phyloP scores from a whole-genome alignment of 2,329 filamentous ascomycete species.

The Microcyclosporella mali region DNA sequence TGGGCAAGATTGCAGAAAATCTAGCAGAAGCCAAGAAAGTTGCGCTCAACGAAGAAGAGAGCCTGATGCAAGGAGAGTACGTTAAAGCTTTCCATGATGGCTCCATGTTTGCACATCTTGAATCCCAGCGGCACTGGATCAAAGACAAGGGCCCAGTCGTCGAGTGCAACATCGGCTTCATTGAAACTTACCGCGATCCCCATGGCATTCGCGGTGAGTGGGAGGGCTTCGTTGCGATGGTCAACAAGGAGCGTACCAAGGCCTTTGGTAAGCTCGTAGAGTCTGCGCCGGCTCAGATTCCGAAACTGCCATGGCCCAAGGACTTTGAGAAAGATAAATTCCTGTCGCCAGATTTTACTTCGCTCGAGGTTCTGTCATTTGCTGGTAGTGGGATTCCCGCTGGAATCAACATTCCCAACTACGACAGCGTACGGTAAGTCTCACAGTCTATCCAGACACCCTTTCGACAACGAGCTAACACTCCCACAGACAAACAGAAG shows the following conservation, averaged over 20 bases:
- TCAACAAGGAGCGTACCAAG: constrained; percentile 84
- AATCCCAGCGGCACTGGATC: constrained; percentile 49
- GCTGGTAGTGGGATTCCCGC: constrained; percentile 57
- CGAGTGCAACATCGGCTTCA: constrained; percentile 48
- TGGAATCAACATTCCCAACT: constrained; percentile 50
- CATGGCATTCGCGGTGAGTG: constrained; percentile 50
- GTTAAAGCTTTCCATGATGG: constrained; percentile 47
- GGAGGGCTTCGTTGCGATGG: constrained; percentile 50
- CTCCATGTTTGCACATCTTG: constrained; percentile 45
- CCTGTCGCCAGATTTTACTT: constrained; percentile 90
- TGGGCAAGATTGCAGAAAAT: constrained; percentile 42
- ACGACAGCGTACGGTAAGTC: constrained; percentile 60
- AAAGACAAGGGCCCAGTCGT: constrained; percentile 47
- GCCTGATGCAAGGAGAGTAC: constrained; percentile 43
- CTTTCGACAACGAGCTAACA: neutral
- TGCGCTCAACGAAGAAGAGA: constrained; percentile 41
- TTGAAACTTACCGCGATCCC: constrained; percentile 52
- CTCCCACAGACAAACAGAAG: constrained; percentile 55
- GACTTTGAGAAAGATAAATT: constrained; percentile 97
- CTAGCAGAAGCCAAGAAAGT: constrained; percentile 44
- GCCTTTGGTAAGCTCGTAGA: constrained; percentile 82
- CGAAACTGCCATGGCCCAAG: constrained; percentile 77
- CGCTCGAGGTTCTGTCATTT: constrained; percentile 84
- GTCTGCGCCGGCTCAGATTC: constrained; percentile 75
- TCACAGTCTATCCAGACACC: neutral